Base-by-base conservation (phyloP, 192 early-diverging fungal species). In the Gamsiella multidivaricata region DNA sequence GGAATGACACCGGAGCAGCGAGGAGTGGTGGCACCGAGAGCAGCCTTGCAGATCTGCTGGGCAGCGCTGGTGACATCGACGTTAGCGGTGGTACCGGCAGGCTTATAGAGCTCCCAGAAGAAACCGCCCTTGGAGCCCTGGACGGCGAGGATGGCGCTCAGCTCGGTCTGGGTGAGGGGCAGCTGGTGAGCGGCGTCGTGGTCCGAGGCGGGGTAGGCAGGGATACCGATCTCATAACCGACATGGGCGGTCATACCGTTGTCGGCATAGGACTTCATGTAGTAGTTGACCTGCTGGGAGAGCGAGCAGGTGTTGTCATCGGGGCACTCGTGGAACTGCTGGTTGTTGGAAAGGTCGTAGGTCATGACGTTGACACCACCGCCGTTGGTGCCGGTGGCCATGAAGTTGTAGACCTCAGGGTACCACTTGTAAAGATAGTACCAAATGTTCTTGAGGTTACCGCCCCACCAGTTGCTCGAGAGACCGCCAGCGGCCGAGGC, bases 81-180 rank as follows among this genome's bases (percentile, higher is more conserved):
- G 29, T 78, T 78, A 31, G 42, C 46, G 52, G 74, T 28, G 10
- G 59, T 15, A 18, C 65, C 74, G 17, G 74, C 45, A n/a, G 59
- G 7, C 74, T 78, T 78, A 60, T 78, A 78, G 25, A 78, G 37
- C 49, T 78, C 74, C 74, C 74, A 78, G 74, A 78, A 78, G 74
- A 78, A 78, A 45, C 74, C 74, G 11, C 74, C 74, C 54, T 78
- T 78, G 29, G 65, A 10, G 46, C 74, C 74, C 61, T 78, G 74
- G 29, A 45, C 74, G 43, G 47, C 39, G 10, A 78, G 54, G 54
- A 78, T 78, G 65, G 59, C 60, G 34, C 54, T 64, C 58, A 78
- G 46, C 49, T 78, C 74, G 39, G 65, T 33, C 58, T 78, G 74
- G 47, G 14, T 69, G 54, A 78, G 36, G 18, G 74, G 74, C 65